These are phyloP conservation scores for Nannochloris sp. DNA, from an alignment of 139 green algal species.

Conservation along the genomic window DNA sequence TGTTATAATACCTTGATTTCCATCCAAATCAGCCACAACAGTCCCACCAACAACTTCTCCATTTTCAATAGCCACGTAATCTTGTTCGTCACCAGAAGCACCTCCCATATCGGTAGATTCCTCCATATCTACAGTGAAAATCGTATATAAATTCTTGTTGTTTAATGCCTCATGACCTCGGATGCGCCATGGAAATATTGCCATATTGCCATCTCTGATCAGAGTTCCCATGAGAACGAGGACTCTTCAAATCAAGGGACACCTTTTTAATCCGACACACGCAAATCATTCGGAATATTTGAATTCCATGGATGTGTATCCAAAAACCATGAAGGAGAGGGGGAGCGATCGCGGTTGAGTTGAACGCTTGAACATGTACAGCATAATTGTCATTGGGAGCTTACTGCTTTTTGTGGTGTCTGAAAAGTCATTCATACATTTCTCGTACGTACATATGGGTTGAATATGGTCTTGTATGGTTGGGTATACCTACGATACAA, in stretches of 20 bases:
- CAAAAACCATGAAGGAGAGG: neutral
- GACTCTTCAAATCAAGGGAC: neutral
- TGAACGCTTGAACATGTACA: slow-evolving; percentile 4
- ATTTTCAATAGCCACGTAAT: slow-evolving; percentile 20
- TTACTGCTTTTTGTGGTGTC: slow-evolving; percentile 22
- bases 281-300: neutral
- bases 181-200: slow-evolving; percentile 39
- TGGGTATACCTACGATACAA: neutral
- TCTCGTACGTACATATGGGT: slow-evolving; percentile 12
- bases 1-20: slow-evolving; percentile 13
- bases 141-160: neutral
- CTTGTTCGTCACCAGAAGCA: neutral
- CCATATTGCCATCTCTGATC: slow-evolving; percentile 13
- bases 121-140: too few species aligned
- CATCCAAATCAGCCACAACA: slow-evolving; percentile 54
- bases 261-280: slow-evolving; percentile 5
- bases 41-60: slow-evolving; percentile 30
- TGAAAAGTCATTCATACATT: slow-evolving; percentile 32
- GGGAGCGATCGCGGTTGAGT: neutral
- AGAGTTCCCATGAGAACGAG: too few species aligned
- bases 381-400: slow-evolving; percentile 13
- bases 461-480: neutral
- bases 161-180: slow-evolving; percentile 26
- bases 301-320: neutral
- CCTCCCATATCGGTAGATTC: too few species aligned